Evolutionary conservation across 306 rosid species (phyloP), one percentile per base, ranked within the genome.

Genomic region (Argentina anserina): DNA sequence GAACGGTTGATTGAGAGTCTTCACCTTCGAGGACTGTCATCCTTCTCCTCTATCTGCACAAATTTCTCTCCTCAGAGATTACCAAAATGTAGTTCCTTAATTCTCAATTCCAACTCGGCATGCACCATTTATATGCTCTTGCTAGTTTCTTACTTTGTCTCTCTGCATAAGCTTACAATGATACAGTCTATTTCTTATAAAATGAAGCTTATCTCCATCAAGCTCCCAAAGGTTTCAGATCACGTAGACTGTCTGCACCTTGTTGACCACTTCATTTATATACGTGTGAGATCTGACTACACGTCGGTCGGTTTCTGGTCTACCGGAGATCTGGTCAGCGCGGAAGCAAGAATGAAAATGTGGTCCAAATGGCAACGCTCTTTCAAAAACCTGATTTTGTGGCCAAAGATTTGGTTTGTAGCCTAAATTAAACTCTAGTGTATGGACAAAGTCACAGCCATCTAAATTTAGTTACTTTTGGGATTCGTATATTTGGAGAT

Each of bases 361-460:
- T 70, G 74, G 64, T 70, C 64, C 36, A 8, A 52, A 70, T 52
- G 42, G 36, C 49, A 70, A 52, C 2, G 11, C 64, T 70, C 34
- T 70, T 70, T 52, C 6, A 36, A 70, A 11, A 33, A 34, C 25
- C 64, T 34, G 34, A 17, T 33, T 7, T 69, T 34, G 39, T 20
- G 62, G 73, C 56, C 55, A 25, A 26, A 10, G 49, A 15, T 42
- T 15, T 40, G 37, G 39, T 66, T 12, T 61, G 23, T 9, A 13
- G 47, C 47, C 61, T 70, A 50, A 47, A 29, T 45, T 70, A 50
- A 47, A 29, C 43, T 69, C 60, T 47, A 7, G 11, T 69, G 42
- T 11, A 45, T 11, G 74, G 65, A 52, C 36, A 70, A 52, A 52
- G 25, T 52, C 74, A 52, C 47, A 52, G 53, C 39, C 55, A 36